Evolutionary conservation across 2,329 filamentous ascomycete genomes (phyloP).

Genomic region (Cercospora brassicicola): DNA sequence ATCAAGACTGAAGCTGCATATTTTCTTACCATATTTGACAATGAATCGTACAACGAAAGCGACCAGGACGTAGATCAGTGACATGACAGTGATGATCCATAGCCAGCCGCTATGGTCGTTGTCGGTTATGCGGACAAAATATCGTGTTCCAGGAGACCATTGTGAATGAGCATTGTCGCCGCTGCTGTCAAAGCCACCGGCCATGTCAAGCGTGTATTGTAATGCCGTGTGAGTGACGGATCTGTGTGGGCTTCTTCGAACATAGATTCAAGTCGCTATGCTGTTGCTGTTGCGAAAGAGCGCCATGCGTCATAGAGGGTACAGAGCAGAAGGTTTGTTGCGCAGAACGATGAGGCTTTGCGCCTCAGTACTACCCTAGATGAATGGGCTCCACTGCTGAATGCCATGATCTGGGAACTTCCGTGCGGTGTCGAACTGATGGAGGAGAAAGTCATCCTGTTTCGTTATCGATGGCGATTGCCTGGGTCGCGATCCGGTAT

Average conservation of each 20-base stretch:
- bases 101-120: constrained; percentile 26
- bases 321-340: not conserved
- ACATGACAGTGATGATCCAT: constrained; percentile 26
- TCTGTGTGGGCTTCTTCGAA: not conserved
- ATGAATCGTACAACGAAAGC: constrained; percentile 24
- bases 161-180: not conserved
- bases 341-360: not conserved
- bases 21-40: constrained; percentile 24
- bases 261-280: not conserved
- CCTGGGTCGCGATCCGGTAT: not conserved
- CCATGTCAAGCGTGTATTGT: not conserved
- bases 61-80: constrained; percentile 25
- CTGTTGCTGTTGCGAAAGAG: not conserved
- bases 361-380: not conserved
- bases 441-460: not conserved
- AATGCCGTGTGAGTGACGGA: not conserved
- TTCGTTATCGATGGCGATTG: not conserved
- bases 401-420: not conserved
- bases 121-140: constrained; percentile 23
- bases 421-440: not conserved
- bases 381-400: not conserved
- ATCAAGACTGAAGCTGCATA: not conserved
- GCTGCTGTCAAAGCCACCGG: not conserved
- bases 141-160: constrained; percentile 24
- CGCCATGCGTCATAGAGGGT: not conserved